Conservation (phyloP, 1,284 basidiomycete species). For the Pseudozyma hubeiensis region DNA sequence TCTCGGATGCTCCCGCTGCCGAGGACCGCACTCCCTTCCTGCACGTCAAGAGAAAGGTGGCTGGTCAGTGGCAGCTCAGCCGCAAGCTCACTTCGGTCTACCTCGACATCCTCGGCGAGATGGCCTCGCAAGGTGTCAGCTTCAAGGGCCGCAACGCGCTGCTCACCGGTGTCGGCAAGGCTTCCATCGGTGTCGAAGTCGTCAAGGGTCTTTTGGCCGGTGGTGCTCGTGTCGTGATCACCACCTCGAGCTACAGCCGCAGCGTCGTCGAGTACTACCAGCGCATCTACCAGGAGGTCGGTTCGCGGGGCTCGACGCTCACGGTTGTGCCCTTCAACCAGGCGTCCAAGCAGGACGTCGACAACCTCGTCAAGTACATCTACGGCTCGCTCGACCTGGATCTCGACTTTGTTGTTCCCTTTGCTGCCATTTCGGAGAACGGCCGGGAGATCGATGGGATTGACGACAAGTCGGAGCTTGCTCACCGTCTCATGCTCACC, state of each 20-base stretch:
- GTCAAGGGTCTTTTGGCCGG: conserved; percentile 95
- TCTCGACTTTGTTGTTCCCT: conserved; percentile 96
- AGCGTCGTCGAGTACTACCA: conserved; percentile 98
- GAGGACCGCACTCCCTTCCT: conserved; percentile 89
- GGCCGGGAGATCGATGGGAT: conserved; percentile 96
- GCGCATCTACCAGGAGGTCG: conserved; percentile 93
- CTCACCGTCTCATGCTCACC: conserved; percentile 83
- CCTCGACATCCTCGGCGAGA: conserved; percentile 95
- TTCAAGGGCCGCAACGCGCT: conserved; percentile 99
- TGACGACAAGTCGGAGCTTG: conserved; percentile 96
- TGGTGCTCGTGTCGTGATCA: conserved; percentile 94
- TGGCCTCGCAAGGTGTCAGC: conserved; percentile 95
- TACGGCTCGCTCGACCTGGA: conserved; percentile 93
- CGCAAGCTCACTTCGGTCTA: conserved; percentile 85
- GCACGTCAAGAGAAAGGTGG: conserved; percentile 97
- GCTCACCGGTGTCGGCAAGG: conserved; percentile 95
- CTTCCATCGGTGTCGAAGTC: conserved; percentile 96
- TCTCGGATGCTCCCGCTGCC: conserved; percentile 51
- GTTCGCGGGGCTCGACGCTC: conserved; percentile 91
- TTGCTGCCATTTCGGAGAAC: conserved; percentile 97
- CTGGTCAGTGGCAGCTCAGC: conserved; percentile 93
- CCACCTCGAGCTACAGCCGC: conserved; percentile 75
- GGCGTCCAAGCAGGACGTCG: conserved; percentile 96
- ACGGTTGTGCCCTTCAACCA: conserved; percentile 99
- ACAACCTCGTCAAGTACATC: conserved; percentile 93